Evolutionary conservation across 345 rosid species (phyloP).

Genomic region (Nephelium lappaceum): DNA sequence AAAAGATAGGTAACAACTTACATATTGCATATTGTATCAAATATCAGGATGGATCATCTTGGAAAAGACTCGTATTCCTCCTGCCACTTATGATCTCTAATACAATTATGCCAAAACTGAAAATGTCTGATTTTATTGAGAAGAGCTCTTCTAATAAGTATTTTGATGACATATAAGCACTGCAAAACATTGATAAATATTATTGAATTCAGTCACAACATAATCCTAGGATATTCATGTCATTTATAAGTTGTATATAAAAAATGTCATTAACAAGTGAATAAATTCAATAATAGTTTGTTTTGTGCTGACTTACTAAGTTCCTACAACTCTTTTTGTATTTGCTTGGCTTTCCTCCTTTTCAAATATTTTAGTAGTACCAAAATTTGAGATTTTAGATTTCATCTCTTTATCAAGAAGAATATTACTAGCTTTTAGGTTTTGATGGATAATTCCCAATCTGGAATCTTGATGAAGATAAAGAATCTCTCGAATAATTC

Average conservation of each 20-base stretch:
- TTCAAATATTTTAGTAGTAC: slow-evolving; percentile 37
- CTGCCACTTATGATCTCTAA: slow-evolving; percentile 12
- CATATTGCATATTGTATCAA: not conserved
- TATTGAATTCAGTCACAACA: no score
- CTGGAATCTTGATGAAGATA: slow-evolving; percentile 51
- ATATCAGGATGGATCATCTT: not conserved
- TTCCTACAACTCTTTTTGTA: slow-evolving; percentile 40
- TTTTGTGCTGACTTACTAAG: slow-evolving; percentile 34
- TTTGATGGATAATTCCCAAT: slow-evolving; percentile 40
- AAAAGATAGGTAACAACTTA: not conserved
- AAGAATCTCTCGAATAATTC: slow-evolving; percentile 40
- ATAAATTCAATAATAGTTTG: not conserved
- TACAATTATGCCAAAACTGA: not conserved
- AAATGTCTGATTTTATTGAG: not conserved
- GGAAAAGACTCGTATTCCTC: not conserved
- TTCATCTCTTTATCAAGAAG: slow-evolving; percentile 37
- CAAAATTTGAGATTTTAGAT: slow-evolving; percentile 49
- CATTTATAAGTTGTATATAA: not conserved
- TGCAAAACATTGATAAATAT: not conserved
- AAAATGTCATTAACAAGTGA: not conserved
- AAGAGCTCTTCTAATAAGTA: not conserved
- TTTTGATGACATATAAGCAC: not conserved
- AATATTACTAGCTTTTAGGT: slow-evolving; percentile 43
- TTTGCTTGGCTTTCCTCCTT: slow-evolving; percentile 26
- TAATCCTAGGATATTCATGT: not conserved